Base-by-base conservation (phyloP, 192 early-diverging fungal species). In the Rhizophagus sp. region DNA sequence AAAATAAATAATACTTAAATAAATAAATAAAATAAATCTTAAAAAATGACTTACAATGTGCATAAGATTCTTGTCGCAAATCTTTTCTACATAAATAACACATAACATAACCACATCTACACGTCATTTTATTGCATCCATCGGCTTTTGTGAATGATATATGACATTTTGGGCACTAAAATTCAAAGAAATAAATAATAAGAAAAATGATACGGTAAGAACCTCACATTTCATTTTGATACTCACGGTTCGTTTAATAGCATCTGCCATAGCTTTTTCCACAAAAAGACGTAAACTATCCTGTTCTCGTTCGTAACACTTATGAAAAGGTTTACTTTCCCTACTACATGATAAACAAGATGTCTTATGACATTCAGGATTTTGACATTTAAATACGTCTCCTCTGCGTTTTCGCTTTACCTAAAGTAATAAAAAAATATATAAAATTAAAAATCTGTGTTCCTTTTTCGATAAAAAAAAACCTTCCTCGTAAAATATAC, bases 81-180 rank as follows among this genome's bases (percentile, higher is more conserved):
- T 91, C 88, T 67, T 89, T 86, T 77, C 90, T 81, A 76, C 90
- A 91, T 5, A 90, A 78, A 80, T 91, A 91, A 62, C 90, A 91
- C 90, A 91, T 91, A 7, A 81, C 76, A 79, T 90, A 73, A 83
- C 90, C 90, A 80, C 85, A 87, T 8, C 85, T 77, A 62, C 90
- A 91, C 47, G 83, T 84, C 86, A 91, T 90, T 80, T 91, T 91
- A 84, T 91, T 91, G 82, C 90, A 91, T 1, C 90, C 90, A 81
- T 85, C 84, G 41, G 86, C 78, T 65, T 90, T 90, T 75, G 83
- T 83, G 76, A 89, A 91, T 52, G 88, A 86, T 22, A 90, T 64
- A 39, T 73, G 80, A 79, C 90, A 91, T 4, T 65, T 52, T 30
- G 89, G 89, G 81, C 90, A 91, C 90, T 91, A 73, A 15, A 61